Base-by-base conservation (phyloP, 192 early-diverging fungal genomes). In the Phycomyces blakesleeanus region DNA sequence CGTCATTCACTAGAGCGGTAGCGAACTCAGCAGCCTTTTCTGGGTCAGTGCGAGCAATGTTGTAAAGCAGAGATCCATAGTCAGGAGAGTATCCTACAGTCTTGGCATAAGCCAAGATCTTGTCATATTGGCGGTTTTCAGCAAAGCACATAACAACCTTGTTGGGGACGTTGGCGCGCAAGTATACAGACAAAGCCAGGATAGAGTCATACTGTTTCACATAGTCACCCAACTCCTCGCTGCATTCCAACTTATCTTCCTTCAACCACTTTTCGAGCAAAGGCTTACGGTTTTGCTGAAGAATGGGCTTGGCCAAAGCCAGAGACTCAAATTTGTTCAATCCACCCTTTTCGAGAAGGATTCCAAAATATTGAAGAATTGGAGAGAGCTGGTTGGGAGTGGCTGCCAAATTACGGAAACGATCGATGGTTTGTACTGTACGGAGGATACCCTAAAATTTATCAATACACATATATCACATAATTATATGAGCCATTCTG, bases 211-310 rank as follows among this genome's bases (percentile, higher is more conserved):
- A 84, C 57, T 86, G 92, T 74, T 92, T 94, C 47, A 98, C 94
- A 72, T 95, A 88, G 69, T 99, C 97, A 63, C 97, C 97, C 26
- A 99, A 81, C 69, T 99, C 97, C 73, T 99, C 97, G 75, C 91
- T 96, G 81, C 95, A 97, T 62, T 95, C 91, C 10, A 99, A 82
- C 72, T 99, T 99, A 76, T 99, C 97, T 73, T 98, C 95, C 76
- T 97, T 97, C 59, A 99, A 81, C 95, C 95, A 99, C 73, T 95
- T 98, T 67, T 99, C 95, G 21, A 99, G 77, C 61, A 99, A 67
- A 55, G 95, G 86, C 72, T 96, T 99, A 57, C 93, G 86, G 52
- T 87, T 89, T 69, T 96, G 94, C 18, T 83, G 81, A 27, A 98
- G 78, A 39, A 98, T 95, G 4, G 95, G 95, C 59, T 87, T 84